phyloP scores from a whole-genome alignment of 305 asterid genomes.

The Plantago coronopus region DNA sequence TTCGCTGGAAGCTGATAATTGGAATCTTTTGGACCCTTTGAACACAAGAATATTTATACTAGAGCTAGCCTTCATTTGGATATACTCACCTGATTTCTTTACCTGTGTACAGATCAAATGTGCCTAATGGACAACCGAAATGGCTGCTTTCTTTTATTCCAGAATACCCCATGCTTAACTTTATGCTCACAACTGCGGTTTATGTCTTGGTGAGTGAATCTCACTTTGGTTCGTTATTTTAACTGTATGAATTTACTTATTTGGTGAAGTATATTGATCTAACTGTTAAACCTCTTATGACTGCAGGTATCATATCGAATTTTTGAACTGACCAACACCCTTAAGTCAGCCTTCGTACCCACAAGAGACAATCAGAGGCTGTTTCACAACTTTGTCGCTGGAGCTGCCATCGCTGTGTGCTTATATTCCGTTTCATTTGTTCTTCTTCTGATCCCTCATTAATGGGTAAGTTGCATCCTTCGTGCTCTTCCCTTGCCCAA shows the following conservation, averaged over 20 bases:
- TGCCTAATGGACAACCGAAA: constrained; percentile 89
- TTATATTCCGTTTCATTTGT: constrained; percentile 56
- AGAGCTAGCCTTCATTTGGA: constrained; percentile 5
- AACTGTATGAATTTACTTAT: constrained; percentile 10
- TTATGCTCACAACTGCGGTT: constrained; percentile 75
- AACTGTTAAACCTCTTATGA: constrained; percentile 10
- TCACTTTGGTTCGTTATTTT: constrained; percentile 2
- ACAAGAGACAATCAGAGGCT: constrained; percentile 66
- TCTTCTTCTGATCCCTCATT: constrained; percentile 67
- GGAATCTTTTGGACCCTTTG: constrained; percentile 2
- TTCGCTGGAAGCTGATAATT: background rate
- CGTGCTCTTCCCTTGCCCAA: background rate
- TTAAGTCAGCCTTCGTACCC: constrained; percentile 75
- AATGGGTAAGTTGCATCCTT: constrained; percentile 42
- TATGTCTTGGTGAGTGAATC: constrained; percentile 61
- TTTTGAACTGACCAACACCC: constrained; percentile 85
- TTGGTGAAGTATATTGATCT: constrained; percentile 6
- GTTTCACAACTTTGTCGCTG: constrained; percentile 65
- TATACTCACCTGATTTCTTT: constrained; percentile 17
- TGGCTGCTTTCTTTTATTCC: constrained; percentile 85
- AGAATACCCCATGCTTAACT: constrained; percentile 80
- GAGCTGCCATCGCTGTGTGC: constrained; percentile 54
- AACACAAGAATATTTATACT: constrained; percentile 2
- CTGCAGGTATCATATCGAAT: constrained; percentile 74
- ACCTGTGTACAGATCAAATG: constrained; percentile 59